Conservation (phyloP, 495 filamentous ascomycete species). For the Neurospora sp. region DNA sequence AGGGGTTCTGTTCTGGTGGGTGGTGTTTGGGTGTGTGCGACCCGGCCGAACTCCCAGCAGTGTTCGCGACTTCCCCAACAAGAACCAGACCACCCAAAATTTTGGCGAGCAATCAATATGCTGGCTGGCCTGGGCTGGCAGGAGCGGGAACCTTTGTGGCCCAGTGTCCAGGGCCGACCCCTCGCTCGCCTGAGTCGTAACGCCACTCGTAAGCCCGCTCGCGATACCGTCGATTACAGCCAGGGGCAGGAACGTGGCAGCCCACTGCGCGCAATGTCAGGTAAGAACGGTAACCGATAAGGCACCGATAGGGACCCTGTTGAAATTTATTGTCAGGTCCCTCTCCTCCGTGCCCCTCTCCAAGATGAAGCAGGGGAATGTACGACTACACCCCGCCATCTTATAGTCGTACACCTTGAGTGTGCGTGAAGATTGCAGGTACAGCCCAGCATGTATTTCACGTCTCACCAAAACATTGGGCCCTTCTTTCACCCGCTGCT, state of each 20-base stretch:
- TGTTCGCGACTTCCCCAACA: slow-evolving; percentile 26
- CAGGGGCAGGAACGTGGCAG: not conserved
- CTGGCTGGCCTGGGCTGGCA: not conserved
- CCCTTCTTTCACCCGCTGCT: not conserved
- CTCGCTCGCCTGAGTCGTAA: not conserved
- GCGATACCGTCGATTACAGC: not conserved
- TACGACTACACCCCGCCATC: not conserved
- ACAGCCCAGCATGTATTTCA: not conserved
- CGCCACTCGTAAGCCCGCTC: not conserved
- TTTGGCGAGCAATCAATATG: slow-evolving; percentile 16
- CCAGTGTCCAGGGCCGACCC: not conserved
- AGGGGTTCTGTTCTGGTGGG: slow-evolving; percentile 8
- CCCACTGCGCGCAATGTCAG: not conserved
- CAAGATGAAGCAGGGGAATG: not conserved
- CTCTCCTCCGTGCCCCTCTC: not conserved
- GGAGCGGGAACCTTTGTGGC: not conserved
- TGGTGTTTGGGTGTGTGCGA: slow-evolving; percentile 11
- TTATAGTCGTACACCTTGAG: not conserved
- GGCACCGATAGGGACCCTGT: not conserved
- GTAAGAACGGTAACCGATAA: not conserved
- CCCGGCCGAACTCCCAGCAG: not conserved
- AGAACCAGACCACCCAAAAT: slow-evolving; percentile 16
- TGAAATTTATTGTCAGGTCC: not conserved
- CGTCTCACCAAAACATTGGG: not conserved
- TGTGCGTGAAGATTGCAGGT: not conserved